A percentile compares a stretch with the other conserved stretches of the same genome.
phyloP scores from a whole-genome alignment of 208 protist genomes.

The Trypanosoma cruzi region DNA sequence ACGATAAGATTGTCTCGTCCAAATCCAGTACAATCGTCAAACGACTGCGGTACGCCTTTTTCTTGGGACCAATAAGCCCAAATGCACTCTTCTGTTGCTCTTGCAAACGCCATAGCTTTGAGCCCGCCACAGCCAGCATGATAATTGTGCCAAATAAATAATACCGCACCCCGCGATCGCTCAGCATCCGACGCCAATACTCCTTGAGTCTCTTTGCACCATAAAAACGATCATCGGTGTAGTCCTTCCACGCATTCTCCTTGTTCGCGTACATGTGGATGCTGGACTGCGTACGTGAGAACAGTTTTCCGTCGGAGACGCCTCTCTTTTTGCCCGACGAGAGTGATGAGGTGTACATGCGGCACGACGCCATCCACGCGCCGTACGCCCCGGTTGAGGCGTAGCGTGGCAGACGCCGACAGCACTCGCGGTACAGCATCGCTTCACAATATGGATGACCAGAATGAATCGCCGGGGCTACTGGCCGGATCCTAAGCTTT shows the following conservation, averaged over 20 bases:
- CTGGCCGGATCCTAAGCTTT: too few relatives aligned
- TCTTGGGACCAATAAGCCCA: slow-evolving; percentile 81
- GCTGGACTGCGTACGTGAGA: slow-evolving; percentile 24
- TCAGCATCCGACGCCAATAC: slow-evolving; percentile 70
- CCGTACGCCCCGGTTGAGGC: neutral
- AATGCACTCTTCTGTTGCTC: slow-evolving; percentile 35
- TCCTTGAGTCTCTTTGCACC: slow-evolving; percentile 77
- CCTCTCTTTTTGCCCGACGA: neutral
- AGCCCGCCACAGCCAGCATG: slow-evolving; percentile 40
- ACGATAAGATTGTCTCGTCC: slow-evolving; percentile 92
- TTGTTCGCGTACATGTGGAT: slow-evolving; percentile 91
- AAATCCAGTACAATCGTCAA: slow-evolving; percentile 88
- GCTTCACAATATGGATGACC: neutral
- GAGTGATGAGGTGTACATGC: neutral
- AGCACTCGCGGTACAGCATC: neutral
- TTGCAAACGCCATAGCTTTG: slow-evolving; percentile 74
- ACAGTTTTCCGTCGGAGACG: neutral
- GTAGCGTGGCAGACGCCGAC: neutral
- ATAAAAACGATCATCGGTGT: slow-evolving; percentile 86
- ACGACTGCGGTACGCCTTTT: slow-evolving; percentile 78
- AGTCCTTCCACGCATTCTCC: slow-evolving; percentile 82
- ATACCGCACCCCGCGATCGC: slow-evolving; percentile 74
- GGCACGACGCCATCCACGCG: neutral
- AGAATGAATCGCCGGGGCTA: too few relatives aligned
- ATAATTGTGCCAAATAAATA: slow-evolving; percentile 78